Conservation (phyloP, 2,329 filamentous ascomycete species). For the Neofusicoccum sp. region DNA sequence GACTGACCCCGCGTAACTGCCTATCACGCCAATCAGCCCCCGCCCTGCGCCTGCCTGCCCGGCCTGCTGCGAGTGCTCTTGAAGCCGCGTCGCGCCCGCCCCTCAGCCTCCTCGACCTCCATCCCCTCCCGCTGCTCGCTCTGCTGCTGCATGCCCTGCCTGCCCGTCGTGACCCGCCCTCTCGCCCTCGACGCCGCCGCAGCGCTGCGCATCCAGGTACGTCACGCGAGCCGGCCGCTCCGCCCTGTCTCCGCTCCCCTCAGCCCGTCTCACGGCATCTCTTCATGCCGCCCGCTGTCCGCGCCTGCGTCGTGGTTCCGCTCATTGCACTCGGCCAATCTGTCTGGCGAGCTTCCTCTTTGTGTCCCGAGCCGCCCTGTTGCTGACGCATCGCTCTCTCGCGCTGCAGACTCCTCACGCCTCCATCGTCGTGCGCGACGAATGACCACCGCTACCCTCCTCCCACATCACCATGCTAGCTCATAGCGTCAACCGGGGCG, state of each 20-base stretch:
- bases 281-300: neutral
- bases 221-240: constrained; percentile 1
- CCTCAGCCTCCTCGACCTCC: neutral
- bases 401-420: neutral
- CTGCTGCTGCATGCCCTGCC: neutral
- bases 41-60: neutral
- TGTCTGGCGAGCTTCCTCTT: neutral
- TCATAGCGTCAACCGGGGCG: constrained; percentile 11
- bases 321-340: neutral
- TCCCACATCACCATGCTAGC: neutral
- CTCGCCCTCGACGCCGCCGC: neutral
- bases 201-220: neutral
- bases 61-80: neutral
- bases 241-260: neutral
- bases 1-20: constrained; percentile 13
- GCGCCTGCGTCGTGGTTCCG: neutral
- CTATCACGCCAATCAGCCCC: neutral
- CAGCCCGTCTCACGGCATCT: neutral
- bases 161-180: neutral
- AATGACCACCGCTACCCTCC: neutral
- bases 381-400: neutral
- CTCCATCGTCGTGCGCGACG: neutral
- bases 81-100: constrained; percentile 1
- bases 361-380: neutral
- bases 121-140: neutral